Percentiles rank a stretch among this genome's conserved stretches.
Evolutionary conservation across 805 yeast genomes (phyloP).

Genomic region (Jamesozyma hellenica): DNA sequence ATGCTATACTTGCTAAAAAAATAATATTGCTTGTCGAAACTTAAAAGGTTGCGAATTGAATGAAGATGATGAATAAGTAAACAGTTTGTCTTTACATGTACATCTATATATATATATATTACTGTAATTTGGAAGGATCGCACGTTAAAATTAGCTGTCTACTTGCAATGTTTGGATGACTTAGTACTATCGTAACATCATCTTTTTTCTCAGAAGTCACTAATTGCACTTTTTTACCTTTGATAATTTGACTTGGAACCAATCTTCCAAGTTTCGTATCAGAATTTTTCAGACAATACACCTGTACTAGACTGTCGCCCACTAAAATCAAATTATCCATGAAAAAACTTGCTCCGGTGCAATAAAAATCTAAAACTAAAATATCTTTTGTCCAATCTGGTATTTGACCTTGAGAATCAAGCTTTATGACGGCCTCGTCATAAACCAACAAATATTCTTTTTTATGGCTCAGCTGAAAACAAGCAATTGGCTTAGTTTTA

Average conservation of each 20-base stretch:
- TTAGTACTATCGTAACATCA: conserved; percentile 37
- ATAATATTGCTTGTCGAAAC: too few species aligned
- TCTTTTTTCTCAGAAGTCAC: conserved; percentile 32
- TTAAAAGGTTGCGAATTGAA: too few species aligned
- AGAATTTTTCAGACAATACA: conserved; percentile 40
- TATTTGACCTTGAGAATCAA: conserved; percentile 48
- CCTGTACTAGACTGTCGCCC: conserved; percentile 59
- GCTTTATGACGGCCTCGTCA: conserved; percentile 58
- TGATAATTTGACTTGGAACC: conserved; percentile 55
- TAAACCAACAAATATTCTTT: conserved; percentile 53
- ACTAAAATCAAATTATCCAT: conserved; percentile 43
- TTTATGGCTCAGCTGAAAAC: conserved; percentile 49
- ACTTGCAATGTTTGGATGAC: conserved; percentile 56
- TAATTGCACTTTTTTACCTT: conserved; percentile 53
- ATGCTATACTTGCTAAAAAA: too few species aligned
- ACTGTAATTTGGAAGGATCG: background rate
- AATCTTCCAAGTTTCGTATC: conserved; percentile 22
- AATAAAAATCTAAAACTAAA: conserved; percentile 35
- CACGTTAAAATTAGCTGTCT: conserved; percentile 43
- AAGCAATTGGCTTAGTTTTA: conserved; percentile 44
- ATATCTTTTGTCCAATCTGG: conserved; percentile 33
- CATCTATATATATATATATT: background rate
- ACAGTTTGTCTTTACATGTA: too few species aligned
- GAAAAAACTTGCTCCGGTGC: conserved; percentile 34
- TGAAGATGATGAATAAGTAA: too few species aligned